phyloP scores from a whole-genome alignment of 164 flowering plant species.

The Aristolochia fimbriata region DNA sequence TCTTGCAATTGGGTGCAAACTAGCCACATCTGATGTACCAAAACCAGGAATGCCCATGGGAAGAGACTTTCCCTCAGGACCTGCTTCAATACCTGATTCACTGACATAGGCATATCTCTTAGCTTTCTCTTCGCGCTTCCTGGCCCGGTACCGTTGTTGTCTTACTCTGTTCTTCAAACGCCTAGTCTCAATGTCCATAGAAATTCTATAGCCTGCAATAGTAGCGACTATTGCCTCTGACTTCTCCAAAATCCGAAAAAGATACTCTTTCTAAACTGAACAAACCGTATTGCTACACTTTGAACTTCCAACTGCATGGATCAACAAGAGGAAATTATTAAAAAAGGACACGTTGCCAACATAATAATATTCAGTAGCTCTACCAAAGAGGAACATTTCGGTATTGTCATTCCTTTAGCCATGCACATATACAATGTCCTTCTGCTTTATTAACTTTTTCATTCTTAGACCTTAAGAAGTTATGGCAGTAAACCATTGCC shows the following conservation, averaged over 20 bases:
- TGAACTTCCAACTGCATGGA: background rate
- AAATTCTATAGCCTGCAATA: conserved; percentile 9
- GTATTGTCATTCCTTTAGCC: too few species aligned
- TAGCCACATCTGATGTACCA: conserved; percentile 4
- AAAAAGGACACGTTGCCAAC: background rate
- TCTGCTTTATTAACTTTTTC: too few species aligned
- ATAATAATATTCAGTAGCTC: background rate
- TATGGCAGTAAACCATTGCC: too few species aligned
- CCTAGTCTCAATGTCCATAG: conserved; percentile 14
- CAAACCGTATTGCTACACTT: background rate
- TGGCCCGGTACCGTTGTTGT: conserved; percentile 24
- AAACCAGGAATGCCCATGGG: conserved; percentile 4
- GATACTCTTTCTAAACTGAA: too few species aligned
- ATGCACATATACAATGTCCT: too few species aligned
- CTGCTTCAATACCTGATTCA: background rate
- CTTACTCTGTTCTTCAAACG: conserved; percentile 22
- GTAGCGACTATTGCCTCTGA: background rate
- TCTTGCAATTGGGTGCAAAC: background rate
- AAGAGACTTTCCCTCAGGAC: conserved; percentile 3
- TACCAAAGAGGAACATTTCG: background rate
- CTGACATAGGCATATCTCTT: conserved; percentile 1
- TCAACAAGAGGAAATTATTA: background rate
- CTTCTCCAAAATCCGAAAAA: background rate
- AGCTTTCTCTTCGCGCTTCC: conserved; percentile 21
- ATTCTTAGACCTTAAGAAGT: too few species aligned